Evolutionary conservation across 164 flowering plant genomes (phyloP), one percentile per base, ranked within the genome.

Genomic region (Annona cherimola): DNA sequence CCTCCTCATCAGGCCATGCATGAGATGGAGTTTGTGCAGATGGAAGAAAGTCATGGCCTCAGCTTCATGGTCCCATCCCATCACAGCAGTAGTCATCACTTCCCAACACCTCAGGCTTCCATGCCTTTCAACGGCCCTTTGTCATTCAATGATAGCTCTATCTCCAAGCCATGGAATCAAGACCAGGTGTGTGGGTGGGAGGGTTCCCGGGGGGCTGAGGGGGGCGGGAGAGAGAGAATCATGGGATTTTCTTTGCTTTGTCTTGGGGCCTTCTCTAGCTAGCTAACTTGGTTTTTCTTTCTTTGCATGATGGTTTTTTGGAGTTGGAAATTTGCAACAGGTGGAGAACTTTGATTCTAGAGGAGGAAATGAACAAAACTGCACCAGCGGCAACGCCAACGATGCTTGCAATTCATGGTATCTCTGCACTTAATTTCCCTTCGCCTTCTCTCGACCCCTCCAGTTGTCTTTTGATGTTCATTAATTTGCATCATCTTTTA

Each of bases 401-500:
- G 87, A 87, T 71, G 84, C 75, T 61, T 70, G 64, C 76, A 79
- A 77, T 76, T 84, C 94, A 69, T 89, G 90, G 90, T 87, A 84
- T 62, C 42, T 45, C 45, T 64, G 16, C 16, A 14, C 39, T 39
- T 59, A 18, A 46, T 35, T 44, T 43, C 55, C 50, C 62, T 40
- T 42, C 67, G 18, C 5, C 40, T 35, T 45, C 5, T 20, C 14
- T 26, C 35, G 35, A 26, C 35, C 35, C 35, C 35, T 26, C 35
- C 35, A 26, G 35, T 26, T 26, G 35, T 26, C 35, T 26, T 26
- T 26, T 26, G 35, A 26, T 26, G 35, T 64, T 12, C 16, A 40
- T 41, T 42, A 41, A n/a, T 7, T 61, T 18, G 43, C 2, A 8
- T 1, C 19, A 41, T 4, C 67, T 19, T 62, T 9, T 62, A 62